phyloP scores from a whole-genome alignment of 2,329 filamentous ascomycete species.

The Xylariaceae sp. region DNA sequence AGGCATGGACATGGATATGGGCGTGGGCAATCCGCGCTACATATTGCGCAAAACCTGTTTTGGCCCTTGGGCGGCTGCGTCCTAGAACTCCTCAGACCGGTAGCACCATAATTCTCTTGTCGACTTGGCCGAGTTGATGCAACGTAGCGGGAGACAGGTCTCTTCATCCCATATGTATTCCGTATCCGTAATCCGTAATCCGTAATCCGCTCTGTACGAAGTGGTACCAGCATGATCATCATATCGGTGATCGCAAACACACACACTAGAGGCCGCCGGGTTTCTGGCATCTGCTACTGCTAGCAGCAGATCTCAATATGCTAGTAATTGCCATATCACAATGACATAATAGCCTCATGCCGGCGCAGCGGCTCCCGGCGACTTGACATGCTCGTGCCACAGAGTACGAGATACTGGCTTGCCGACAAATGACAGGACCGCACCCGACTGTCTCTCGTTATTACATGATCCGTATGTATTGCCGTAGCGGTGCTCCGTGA shows the following conservation, averaged over 20 bases:
- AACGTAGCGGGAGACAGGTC: background rate
- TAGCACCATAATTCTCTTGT: constrained; percentile 3
- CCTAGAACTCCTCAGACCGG: constrained; percentile 2
- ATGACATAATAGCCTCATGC: constrained; percentile 11
- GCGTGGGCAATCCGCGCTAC: no score
- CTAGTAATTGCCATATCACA: background rate
- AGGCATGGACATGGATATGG: no score
- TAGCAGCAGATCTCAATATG: constrained; percentile 13
- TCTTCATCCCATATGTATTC: constrained; percentile 1
- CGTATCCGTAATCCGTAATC: background rate
- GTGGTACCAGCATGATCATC: no score
- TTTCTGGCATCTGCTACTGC: background rate
- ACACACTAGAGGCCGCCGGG: background rate
- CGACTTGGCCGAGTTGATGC: constrained; percentile 5
- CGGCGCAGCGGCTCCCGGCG: constrained; percentile 1
- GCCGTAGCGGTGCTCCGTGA: background rate
- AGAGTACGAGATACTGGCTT: background rate
- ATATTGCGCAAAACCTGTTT: constrained; percentile 14
- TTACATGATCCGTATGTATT: background rate
- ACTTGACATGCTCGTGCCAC: background rate
- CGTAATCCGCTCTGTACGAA: no score
- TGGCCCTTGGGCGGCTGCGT: background rate
- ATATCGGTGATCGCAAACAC: background rate
- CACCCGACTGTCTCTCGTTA: constrained; percentile 2
- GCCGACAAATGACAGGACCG: constrained; percentile 1